Base-by-base conservation (phyloP, 202 grass and related monocot genomes). In the Saccharum hybrid region DNA sequence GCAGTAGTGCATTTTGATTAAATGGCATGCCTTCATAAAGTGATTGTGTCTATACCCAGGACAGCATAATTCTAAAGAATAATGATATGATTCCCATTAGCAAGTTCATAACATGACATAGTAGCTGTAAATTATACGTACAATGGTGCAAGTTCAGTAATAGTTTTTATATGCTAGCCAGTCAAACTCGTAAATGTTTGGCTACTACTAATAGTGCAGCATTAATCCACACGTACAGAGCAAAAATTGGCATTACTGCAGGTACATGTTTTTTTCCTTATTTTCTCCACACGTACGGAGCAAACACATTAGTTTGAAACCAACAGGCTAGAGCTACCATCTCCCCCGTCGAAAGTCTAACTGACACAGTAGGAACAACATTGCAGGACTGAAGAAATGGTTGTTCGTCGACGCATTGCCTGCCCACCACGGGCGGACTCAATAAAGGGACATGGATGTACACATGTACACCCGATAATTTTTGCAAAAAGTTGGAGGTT, bases 21-120 rank as follows among this genome's bases (percentile, higher is more conserved):
- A 72, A 72, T 36, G 23, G 54, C 38, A 37, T 72, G 80, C 10
- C 11, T 38, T 82, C 59, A 79, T 56, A 33, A 86, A 57, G 36
- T 80, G 46, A 34, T 10, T 42, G 2, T 8, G 39, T 48, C 61
- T 56, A 66, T 21, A 64, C 30, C 18, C 22, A 34, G 30, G 14
- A 49, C 33, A 66, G 16, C 36, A 79, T 42, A 64, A 62, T 52
- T 54, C 14, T 73, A 13, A 15, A 26, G 12, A 68, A 68, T 48
- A 68, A 56, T 23, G 48, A 54, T 39, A 26, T n/a, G 7, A 80
- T 67, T 14, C 43, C 61, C 2, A 54, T 56, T 39, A 80, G 19
- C 31, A 39, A 39, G 6, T 54, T 13, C 21, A 54, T 38, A 80
- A 56, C 9, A 65, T 7, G 26, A 7, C 75, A 34, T 23, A 6